Evolutionary conservation across 441 rosid species (phyloP).

Genomic region (Arabidopsis hybrid): DNA sequence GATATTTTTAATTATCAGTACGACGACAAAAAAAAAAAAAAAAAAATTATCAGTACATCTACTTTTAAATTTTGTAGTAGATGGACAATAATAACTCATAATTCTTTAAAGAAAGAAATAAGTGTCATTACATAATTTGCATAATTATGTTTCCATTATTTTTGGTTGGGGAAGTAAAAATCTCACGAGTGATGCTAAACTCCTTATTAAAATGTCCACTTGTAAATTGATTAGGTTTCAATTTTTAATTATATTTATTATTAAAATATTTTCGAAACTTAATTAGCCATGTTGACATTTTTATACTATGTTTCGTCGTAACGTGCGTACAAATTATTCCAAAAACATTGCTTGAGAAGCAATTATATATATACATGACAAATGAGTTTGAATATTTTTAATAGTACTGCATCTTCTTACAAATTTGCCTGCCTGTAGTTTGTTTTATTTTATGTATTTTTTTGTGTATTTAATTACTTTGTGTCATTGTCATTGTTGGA

Average conservation of each 20-base stretch:
- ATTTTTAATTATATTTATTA: neutral
- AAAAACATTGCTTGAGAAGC: conserved; percentile 16
- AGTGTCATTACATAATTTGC: neutral
- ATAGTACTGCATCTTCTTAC: neutral
- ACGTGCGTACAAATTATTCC: neutral
- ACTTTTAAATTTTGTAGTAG: too few relatives aligned
- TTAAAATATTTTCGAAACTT: too few relatives aligned
- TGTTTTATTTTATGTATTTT: neutral
- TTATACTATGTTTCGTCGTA: conserved; percentile 6
- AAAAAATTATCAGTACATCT: too few relatives aligned
- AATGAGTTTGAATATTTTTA: neutral
- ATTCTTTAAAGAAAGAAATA: too few relatives aligned
- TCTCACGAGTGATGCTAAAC: conserved; percentile 14
- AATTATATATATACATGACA: conserved; percentile 4
- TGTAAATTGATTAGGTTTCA: neutral
- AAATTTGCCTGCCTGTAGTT: neutral
- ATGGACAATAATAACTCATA: too few relatives aligned
- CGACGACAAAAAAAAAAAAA: too few relatives aligned
- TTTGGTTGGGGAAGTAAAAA: conserved; percentile 13
- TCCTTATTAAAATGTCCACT: conserved; percentile 10
- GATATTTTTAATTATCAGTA: too few relatives aligned
- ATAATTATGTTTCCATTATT: too few relatives aligned
- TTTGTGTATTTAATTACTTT: neutral
- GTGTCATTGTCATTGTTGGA: neutral
- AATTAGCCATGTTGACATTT: conserved; percentile 9